phyloP scores from a whole-genome alignment of 2,329 filamentous ascomycete species.

The Neonectria sp. region DNA sequence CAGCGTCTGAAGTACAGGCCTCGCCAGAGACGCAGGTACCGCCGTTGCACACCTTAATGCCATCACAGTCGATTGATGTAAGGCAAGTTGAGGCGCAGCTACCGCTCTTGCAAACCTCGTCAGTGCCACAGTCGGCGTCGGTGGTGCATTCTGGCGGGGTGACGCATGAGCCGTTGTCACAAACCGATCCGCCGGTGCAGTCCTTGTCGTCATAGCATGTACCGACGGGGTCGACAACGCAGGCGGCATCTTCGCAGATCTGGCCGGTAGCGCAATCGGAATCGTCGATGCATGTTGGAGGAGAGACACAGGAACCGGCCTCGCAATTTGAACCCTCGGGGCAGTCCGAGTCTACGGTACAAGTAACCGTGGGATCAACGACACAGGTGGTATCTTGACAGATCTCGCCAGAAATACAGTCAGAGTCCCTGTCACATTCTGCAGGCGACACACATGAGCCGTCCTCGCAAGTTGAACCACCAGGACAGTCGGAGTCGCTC shows the following conservation, averaged over 20 bases:
- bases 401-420: not conserved
- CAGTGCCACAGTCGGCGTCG: constrained; percentile 2
- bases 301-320: not conserved
- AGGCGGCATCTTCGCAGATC: not conserved
- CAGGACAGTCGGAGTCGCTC: not conserved
- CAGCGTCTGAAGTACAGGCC: not conserved
- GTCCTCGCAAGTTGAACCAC: not conserved
- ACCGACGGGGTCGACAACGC: not conserved
- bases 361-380: not conserved
- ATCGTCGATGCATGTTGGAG: not conserved
- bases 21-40: not conserved
- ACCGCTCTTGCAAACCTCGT: not conserved
- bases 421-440: not conserved
- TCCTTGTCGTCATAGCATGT: not conserved
- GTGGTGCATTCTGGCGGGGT: not conserved
- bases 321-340: not conserved
- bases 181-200: not conserved
- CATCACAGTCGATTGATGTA: constrained; percentile 2
- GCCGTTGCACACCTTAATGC: not conserved
- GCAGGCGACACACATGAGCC: not conserved
- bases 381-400: not conserved
- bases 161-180: not conserved
- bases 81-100: not conserved
- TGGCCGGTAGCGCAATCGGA: not conserved
- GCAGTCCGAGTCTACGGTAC: not conserved